Evolutionary conservation across 805 yeast species (phyloP).

Genomic region (Saccharomycopsis schoenii): DNA sequence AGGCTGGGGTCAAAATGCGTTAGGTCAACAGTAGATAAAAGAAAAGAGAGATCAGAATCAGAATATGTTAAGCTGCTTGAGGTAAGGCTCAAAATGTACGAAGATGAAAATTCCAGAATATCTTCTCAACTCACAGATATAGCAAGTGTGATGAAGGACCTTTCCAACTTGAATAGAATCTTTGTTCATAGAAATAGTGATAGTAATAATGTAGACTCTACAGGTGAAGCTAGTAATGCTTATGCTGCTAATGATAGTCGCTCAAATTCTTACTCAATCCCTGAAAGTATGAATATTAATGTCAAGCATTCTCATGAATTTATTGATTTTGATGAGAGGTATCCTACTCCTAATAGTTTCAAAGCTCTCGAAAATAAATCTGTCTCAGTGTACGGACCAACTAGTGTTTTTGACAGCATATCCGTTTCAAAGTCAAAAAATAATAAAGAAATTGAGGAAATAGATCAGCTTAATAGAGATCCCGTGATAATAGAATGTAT

Average conservation of each 20-base stretch:
- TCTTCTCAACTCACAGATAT: not conserved
- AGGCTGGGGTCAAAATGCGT: slow-evolving; percentile 15
- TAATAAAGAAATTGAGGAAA: slow-evolving; percentile 11
- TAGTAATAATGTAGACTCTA: not conserved
- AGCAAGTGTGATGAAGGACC: not conserved
- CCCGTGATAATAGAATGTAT: slow-evolving; percentile 21
- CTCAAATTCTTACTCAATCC: not conserved
- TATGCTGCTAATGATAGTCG: too few relatives aligned
- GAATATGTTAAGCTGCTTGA: slow-evolving; percentile 2
- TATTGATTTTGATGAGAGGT: not conserved
- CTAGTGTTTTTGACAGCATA: slow-evolving; percentile 31
- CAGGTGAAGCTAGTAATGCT: not conserved
- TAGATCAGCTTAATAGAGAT: slow-evolving; percentile 27
- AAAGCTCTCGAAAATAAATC: slow-evolving; percentile 21
- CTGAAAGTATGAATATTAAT: not conserved
- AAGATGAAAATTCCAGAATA: slow-evolving; percentile 1
- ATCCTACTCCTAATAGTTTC: slow-evolving; percentile 5
- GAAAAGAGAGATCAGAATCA: not conserved
- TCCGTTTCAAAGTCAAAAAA: slow-evolving; percentile 18
- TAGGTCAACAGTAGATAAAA: slow-evolving; percentile 1
- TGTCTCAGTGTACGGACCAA: slow-evolving; percentile 35
- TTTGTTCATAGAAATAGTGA: not conserved
- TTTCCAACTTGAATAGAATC: not conserved
- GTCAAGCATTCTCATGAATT: not conserved
- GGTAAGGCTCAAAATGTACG: slow-evolving; percentile 18